phyloP scores from a whole-genome alignment of 2,329 filamentous ascomycete species.

The Diaporthe nobilis region DNA sequence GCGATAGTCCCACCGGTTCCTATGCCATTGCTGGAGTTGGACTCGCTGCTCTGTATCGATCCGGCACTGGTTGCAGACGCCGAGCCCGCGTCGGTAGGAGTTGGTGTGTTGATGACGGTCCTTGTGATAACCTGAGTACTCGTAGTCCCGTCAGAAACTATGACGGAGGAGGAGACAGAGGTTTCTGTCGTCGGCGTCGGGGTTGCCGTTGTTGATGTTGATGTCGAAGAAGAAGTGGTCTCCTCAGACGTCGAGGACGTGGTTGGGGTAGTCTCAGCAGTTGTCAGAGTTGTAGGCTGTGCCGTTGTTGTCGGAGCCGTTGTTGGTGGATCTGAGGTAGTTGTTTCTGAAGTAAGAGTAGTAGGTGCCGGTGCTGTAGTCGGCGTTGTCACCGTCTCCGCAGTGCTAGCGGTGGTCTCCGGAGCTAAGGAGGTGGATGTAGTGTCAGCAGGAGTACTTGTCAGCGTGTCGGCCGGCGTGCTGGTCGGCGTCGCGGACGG shows the following conservation, averaged over 20 bases:
- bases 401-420: slow-evolving; percentile 30
- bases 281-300: slow-evolving; percentile 14
- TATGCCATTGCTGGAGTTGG: slow-evolving; percentile 60
- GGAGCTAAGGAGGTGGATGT: slow-evolving; percentile 37
- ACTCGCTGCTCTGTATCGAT: slow-evolving; percentile 46
- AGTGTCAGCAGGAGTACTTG: slow-evolving; percentile 42
- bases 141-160: slow-evolving; percentile 27
- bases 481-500: slow-evolving; percentile 20
- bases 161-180: slow-evolving; percentile 29
- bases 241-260: slow-evolving; percentile 20
- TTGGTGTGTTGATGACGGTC: slow-evolving; percentile 42
- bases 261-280: slow-evolving; percentile 13
- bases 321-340: slow-evolving; percentile 8
- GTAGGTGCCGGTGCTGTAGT: slow-evolving; percentile 5
- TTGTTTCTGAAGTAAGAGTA: slow-evolving; percentile 20
- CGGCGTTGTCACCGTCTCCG: neutral
- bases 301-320: slow-evolving; percentile 21
- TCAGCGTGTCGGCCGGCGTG: slow-evolving; percentile 37
- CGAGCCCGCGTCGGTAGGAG: slow-evolving; percentile 17
- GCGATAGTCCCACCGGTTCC: slow-evolving; percentile 81
- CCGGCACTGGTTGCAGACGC: slow-evolving; percentile 31
- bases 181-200: slow-evolving; percentile 31
- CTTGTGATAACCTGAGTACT: slow-evolving; percentile 39
- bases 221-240: neutral
- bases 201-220: neutral